Evolutionary conservation across 345 rosid species (phyloP).

Genomic region (Cardamine resedifolia): DNA sequence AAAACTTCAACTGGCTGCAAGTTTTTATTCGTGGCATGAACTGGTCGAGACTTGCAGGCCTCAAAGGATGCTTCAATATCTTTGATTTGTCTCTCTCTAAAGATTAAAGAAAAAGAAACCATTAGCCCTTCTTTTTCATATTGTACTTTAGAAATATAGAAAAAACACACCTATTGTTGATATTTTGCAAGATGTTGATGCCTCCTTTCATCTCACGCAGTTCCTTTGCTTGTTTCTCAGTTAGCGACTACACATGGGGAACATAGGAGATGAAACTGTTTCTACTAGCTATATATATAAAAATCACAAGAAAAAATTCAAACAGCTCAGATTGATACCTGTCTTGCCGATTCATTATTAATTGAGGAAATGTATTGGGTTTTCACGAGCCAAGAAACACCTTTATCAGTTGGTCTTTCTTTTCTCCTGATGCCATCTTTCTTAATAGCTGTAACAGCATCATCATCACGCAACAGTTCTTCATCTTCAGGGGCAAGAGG

Average conservation of each 20-base stretch:
- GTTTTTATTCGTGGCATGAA: conserved; percentile 84
- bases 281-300: conserved; percentile 13
- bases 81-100: conserved; percentile 91
- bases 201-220: conserved; percentile 80
- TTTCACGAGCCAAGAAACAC: conserved; percentile 95
- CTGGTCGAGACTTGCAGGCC: conserved; percentile 73
- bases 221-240: conserved; percentile 96
- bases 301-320: background rate
- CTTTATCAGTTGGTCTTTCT: conserved; percentile 94
- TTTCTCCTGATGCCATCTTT: conserved; percentile 83
- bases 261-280: conserved; percentile 1
- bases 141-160: conserved; percentile 11
- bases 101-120: conserved; percentile 18
- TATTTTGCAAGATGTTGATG: conserved; percentile 64
- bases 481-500: conserved; percentile 93
- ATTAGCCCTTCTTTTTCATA: background rate
- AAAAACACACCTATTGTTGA: conserved; percentile 68
- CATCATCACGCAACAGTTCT: conserved; percentile 87
- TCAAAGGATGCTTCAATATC: conserved; percentile 88
- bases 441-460: conserved; percentile 68
- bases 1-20: conserved; percentile 71
- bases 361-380: conserved; percentile 94
- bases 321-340: conserved; percentile 50
- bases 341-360: conserved; percentile 77
- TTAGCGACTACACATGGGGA: conserved; percentile 68